Base-by-base conservation (phyloP, 2,329 filamentous ascomycete genomes). In the Fusarium stilboides region DNA sequence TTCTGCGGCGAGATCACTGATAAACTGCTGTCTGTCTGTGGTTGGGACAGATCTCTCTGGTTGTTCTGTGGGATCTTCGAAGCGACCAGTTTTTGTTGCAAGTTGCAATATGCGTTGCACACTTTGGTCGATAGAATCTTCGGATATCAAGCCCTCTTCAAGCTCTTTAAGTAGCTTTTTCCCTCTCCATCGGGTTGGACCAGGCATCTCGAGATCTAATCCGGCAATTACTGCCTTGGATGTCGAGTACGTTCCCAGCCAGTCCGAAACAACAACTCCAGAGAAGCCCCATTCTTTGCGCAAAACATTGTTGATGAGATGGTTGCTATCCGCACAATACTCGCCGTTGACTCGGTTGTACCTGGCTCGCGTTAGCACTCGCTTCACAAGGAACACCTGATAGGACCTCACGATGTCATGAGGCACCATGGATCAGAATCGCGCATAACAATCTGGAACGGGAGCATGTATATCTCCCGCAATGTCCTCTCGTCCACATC, bases 341-440 rank as follows among this genome's bases (percentile, higher is more conserved):
- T 34, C 55, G 2, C 13, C 4, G n/a, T 62, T 62, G 0, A 62
- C 37, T 2, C 58, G 58, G 1, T 62, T 62, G 4, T 62, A 62
- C 14, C 34, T 36, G 17, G 7, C 10, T 31, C 28, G 5, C 13
- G 28, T 31, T 31, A 31, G 10, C 10, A 13, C 28, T 31, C 28
- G 28, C 5, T 13, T 13, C 10, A 4, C 3, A 13, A 31, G 28
- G 28, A 13, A 13, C 13, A 12, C 10, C 10, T 10, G 6, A 4
- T 13, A 31, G 9, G 34, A 8, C 17, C 34, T 17, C 17, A 36
- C 34, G 14, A 15, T 36, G 58, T 62, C 58, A 62, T 62, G 33
- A 62, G 52, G 8, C 58, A 62, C 58, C 58, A 62, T 1, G 58
- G 58, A 7, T 62, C 55, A 5, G 58, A 62, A 9, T 60, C 39